Evolutionary conservation across 768 basidiomycete genomes (phyloP).

Genomic region (Dioszegia hungarica): DNA sequence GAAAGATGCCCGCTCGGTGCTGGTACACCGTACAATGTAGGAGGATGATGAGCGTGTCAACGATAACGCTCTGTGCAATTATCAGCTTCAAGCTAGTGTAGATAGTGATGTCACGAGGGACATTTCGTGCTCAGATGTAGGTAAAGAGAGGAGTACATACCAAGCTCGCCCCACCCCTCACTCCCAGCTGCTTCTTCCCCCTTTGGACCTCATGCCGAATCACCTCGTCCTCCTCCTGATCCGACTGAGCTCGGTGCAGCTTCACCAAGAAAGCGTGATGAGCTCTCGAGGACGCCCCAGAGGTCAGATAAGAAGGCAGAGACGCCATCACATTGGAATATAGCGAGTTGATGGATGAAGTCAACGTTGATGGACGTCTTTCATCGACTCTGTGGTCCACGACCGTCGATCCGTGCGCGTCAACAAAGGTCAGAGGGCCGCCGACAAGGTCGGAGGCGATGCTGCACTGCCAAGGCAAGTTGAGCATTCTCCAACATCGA

Average conservation of each 20-base stretch:
- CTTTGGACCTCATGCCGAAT: not conserved
- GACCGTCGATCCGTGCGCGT: too few relatives aligned
- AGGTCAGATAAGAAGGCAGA: conserved; percentile 37
- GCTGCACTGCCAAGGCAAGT: too few relatives aligned
- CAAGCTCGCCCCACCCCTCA: conserved; percentile 3
- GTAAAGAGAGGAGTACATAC: not conserved
- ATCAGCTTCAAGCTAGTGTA: not conserved
- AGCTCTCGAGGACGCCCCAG: conserved; percentile 36
- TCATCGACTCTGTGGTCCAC: too few relatives aligned
- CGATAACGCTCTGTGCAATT: conserved; percentile 16
- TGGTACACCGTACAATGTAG: conserved; percentile 24
- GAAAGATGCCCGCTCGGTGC: not conserved
- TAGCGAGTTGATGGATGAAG: not conserved
- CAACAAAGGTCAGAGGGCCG: too few relatives aligned
- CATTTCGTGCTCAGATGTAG: not conserved
- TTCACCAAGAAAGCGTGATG: conserved; percentile 37
- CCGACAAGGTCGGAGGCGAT: too few relatives aligned
- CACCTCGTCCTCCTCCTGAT: conserved; percentile 29
- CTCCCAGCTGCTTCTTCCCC: not conserved
- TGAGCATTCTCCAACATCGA: too few relatives aligned
- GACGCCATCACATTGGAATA: not conserved
- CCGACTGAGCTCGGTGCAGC: conserved; percentile 23
- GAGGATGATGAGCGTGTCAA: conserved; percentile 31
- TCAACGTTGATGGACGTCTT: not conserved
- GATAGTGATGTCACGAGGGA: not conserved